Evolutionary conservation across 441 rosid genomes (phyloP).

Genomic region (Gossypium lobatum): DNA sequence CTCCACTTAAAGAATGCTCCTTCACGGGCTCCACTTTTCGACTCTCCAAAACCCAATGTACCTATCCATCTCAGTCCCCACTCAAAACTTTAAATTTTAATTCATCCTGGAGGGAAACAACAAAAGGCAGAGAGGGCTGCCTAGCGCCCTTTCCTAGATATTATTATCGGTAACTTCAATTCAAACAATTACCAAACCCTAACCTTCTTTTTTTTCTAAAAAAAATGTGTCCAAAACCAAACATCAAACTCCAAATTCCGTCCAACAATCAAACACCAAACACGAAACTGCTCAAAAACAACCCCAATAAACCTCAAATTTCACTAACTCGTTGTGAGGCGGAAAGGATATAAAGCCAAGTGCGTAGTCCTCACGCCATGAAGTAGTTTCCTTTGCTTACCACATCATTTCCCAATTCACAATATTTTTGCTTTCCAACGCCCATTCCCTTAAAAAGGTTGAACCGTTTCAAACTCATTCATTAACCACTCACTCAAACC

Average conservation of each 20-base stretch:
- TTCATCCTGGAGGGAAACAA: not conserved
- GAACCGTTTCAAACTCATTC: conserved; percentile 18
- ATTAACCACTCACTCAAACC: not conserved
- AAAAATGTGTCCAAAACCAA: not conserved
- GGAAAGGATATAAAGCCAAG: not conserved
- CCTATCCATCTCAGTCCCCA: not conserved
- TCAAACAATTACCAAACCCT: not conserved
- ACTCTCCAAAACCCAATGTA: not conserved
- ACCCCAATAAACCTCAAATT: not conserved
- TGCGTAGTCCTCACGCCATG: conserved; percentile 17
- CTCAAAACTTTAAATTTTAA: not conserved
- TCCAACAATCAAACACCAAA: conserved; percentile 4
- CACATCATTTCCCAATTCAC: conserved; percentile 18
- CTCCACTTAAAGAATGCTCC: not conserved
- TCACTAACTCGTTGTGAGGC: not conserved
- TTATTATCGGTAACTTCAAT: not conserved
- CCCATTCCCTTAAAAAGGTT: conserved; percentile 17
- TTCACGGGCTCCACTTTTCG: not conserved
- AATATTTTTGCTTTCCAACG: conserved; percentile 36
- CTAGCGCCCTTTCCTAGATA: not conserved
- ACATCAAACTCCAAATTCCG: not conserved
- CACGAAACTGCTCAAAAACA: not conserved
- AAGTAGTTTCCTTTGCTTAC: not conserved
- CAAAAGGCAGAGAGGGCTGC: not conserved
- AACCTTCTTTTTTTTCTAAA: not conserved